Base-by-base conservation (phyloP, 805 yeast species). In the Debaryomyces prosopidis region DNA sequence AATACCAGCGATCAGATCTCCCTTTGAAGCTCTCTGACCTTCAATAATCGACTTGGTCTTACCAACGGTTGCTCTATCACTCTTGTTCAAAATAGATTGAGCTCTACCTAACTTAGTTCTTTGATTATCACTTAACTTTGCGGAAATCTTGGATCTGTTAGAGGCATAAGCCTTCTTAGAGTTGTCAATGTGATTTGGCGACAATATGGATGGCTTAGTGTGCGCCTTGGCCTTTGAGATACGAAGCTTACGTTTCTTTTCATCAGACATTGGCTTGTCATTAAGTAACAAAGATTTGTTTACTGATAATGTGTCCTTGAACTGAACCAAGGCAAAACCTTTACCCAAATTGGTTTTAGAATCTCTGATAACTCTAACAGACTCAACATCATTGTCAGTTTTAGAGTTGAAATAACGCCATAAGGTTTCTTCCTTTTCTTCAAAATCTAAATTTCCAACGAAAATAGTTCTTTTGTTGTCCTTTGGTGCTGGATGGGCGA, bases 251-350 rank as follows among this genome's bases (percentile, higher is more conserved):
- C 98, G 69, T 32, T 65, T 67, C 44, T 68, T 70, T 32, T 63
- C 65, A 26, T 65, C 62, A 7, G 63, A 57, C 52, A 79, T 63
- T 47, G 82, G 80, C 68, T 87, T 84, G 38, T 81, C 92, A 63
- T 91, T 80, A 49, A 89, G 69, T 47, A 89, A 67, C 43, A 94
- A 66, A 0, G 97, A 97, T 60, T 88, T 87, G 50, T 84, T 82
- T 8, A 94, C 96, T 35, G 84, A 74, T 44, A 84, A 68, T 1
- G 79, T 55, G 58, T 87, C 92, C 49, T 75, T 79, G 71, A 91
- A 94, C 66, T 92, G 98, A 30, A 94, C 90, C 62, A 91, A 88
- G 5, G 96, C 99, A 70, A 94, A 91, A 5, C 99, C 99, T 69
- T 94, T 94, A 51, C 99, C 99, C 47, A 92, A 75, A 58, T 94